phyloP scores from a whole-genome alignment of 2,329 filamentous ascomycete genomes.

The Davidsoniella eucalypti region DNA sequence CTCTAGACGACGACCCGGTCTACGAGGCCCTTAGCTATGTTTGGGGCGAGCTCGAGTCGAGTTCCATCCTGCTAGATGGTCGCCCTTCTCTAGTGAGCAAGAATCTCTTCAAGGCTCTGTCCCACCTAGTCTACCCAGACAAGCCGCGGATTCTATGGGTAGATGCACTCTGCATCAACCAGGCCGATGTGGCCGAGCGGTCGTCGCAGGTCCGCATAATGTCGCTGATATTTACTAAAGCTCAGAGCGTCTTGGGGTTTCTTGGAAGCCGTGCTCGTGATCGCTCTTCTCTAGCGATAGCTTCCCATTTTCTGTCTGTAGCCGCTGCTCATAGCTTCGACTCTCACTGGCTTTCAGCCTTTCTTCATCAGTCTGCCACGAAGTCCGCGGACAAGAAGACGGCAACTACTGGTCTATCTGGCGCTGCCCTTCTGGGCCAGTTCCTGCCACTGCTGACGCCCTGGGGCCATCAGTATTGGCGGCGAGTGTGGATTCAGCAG shows the following conservation, averaged over 20 bases:
- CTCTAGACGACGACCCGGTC: not conserved
- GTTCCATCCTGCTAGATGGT: not conserved
- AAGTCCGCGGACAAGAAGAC: too few relatives aligned
- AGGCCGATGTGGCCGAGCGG: slow-evolving; percentile 13
- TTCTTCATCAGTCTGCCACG: too few relatives aligned
- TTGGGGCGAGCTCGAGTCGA: slow-evolving; percentile 13
- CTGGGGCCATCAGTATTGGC: slow-evolving; percentile 5
- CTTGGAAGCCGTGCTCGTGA: slow-evolving; percentile 11
- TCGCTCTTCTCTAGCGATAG: slow-evolving; percentile 4
- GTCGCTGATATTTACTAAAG: slow-evolving; percentile 15
- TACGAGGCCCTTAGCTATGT: slow-evolving; percentile 15
- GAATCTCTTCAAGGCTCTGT: slow-evolving; percentile 13
- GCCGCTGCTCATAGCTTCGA: not conserved
- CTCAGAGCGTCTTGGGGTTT: slow-evolving; percentile 14
- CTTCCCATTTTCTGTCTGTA: slow-evolving; percentile 3
- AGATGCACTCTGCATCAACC: slow-evolving; percentile 14
- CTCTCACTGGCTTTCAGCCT: not conserved
- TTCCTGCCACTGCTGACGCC: not conserved
- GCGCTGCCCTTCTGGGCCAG: not conserved
- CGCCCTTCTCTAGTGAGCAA: slow-evolving; percentile 9
- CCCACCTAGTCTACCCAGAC: slow-evolving; percentile 8
- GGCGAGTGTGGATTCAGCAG: slow-evolving; percentile 8
- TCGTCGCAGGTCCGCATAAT: slow-evolving; percentile 15
- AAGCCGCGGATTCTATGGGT: slow-evolving; percentile 14
- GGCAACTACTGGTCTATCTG: too few relatives aligned